phyloP scores from a whole-genome alignment of 106 monocot genomes.

The Dioscorea alata region DNA sequence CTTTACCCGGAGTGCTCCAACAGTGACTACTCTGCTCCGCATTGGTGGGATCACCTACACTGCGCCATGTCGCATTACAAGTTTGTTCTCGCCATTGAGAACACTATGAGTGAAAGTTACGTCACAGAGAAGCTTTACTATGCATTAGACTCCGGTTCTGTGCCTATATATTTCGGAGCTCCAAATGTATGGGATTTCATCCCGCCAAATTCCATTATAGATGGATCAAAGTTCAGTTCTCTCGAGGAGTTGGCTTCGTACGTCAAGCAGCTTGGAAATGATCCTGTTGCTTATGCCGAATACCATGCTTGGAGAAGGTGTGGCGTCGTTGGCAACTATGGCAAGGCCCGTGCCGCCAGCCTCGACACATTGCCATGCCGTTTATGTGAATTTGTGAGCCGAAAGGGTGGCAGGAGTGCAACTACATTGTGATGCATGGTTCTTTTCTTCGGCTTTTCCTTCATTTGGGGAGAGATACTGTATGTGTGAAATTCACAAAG shows the following conservation, averaged over 20 bases:
- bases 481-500: no score
- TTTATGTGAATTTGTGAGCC: conserved; percentile 64
- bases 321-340: conserved; percentile 72
- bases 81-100: conserved; percentile 93
- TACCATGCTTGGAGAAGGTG: conserved; percentile 98
- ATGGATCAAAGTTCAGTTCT: conserved; percentile 74
- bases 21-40: conserved; percentile 9
- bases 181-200: conserved; percentile 92
- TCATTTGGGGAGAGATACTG: neutral
- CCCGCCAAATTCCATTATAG: conserved; percentile 87
- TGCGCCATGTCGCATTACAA: conserved; percentile 98
- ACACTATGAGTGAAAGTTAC: conserved; percentile 72
- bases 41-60: conserved; percentile 92
- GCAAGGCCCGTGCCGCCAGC: conserved; percentile 49
- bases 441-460: neutral
- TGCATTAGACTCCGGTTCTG: conserved; percentile 78
- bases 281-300: conserved; percentile 84
- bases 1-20: conserved; percentile 76
- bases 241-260: conserved; percentile 63
- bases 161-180: conserved; percentile 94
- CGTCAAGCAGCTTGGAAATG: conserved; percentile 65
- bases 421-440: conserved; percentile 9
- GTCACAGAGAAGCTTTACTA: conserved; percentile 95
- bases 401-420: conserved; percentile 56
- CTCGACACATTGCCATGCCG: conserved; percentile 88